Percentiles rank a stretch among this genome's conserved stretches.
phyloP scores from a whole-genome alignment of 805 yeast species.

The Lachancea quebecensis region DNA sequence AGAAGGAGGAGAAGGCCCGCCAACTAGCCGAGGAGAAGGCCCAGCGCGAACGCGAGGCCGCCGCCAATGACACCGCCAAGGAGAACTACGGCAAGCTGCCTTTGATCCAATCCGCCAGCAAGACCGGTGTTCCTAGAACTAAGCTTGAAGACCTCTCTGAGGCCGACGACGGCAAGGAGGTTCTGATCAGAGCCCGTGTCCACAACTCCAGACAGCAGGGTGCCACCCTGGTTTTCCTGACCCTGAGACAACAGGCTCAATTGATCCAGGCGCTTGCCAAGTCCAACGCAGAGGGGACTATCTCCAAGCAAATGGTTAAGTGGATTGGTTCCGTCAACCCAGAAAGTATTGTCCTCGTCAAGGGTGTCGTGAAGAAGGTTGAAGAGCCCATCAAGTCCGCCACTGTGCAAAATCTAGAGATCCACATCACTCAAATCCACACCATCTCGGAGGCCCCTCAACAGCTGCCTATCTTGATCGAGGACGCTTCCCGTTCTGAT shows the following conservation, averaged over 20 bases:
- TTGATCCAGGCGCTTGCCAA: slow-evolving; percentile 80
- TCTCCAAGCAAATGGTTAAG: slow-evolving; percentile 94
- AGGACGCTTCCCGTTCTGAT: slow-evolving; percentile 94
- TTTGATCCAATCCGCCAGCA: slow-evolving; percentile 66
- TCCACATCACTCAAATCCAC: slow-evolving; percentile 64
- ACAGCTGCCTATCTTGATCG: slow-evolving; percentile 88
- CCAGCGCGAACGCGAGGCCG: slow-evolving; percentile 58
- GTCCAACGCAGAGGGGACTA: slow-evolving; percentile 57
- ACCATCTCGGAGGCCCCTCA: slow-evolving; percentile 84
- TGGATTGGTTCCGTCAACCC: slow-evolving; percentile 83
- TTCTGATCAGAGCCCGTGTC: slow-evolving; percentile 86
- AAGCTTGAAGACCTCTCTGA: slow-evolving; percentile 44
- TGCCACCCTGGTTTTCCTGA: slow-evolving; percentile 84
- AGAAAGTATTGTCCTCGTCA: slow-evolving; percentile 88
- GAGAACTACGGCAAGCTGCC: slow-evolving; percentile 88
- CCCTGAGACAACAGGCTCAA: slow-evolving; percentile 84
- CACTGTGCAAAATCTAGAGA: slow-evolving; percentile 85
- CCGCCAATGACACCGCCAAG: slow-evolving; percentile 79
- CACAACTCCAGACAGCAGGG: slow-evolving; percentile 94
- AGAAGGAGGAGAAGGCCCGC: slow-evolving; percentile 89
- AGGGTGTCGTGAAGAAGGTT: slow-evolving; percentile 77
- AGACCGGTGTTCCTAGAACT: slow-evolving; percentile 60
- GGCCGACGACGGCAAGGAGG: slow-evolving; percentile 60
- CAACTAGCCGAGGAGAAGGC: slow-evolving; percentile 82
- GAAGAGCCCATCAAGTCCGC: slow-evolving; percentile 85